phyloP scores from a whole-genome alignment of 768 basidiomycete species.

The Naematelia aurantialba region DNA sequence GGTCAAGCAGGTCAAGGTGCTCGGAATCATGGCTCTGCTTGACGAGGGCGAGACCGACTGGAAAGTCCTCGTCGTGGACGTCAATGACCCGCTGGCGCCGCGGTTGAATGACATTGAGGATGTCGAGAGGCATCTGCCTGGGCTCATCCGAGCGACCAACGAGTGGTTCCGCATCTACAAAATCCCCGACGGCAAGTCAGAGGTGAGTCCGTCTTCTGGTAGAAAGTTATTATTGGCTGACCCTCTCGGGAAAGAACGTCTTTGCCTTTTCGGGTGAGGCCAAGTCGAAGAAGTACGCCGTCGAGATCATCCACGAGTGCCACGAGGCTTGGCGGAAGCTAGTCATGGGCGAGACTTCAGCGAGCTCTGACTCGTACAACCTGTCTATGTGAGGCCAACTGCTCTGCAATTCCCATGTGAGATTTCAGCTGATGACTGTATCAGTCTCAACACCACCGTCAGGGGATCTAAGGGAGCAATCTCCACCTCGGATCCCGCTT shows the following conservation, averaged over 20 bases:
- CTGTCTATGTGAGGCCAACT: constrained; percentile 69
- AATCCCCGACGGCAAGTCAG: constrained; percentile 53
- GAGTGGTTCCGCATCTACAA: constrained; percentile 83
- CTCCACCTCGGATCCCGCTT: constrained; percentile 61
- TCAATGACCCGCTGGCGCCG: constrained; percentile 88
- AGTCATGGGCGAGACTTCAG: constrained; percentile 68
- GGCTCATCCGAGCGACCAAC: constrained; percentile 92
- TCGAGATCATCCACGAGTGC: constrained; percentile 97
- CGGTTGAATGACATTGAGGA: constrained; percentile 99
- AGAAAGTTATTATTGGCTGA: neutral
- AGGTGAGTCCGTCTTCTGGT: constrained; percentile 27
- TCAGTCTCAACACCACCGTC: constrained; percentile 75
- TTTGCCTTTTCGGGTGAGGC: constrained; percentile 99
- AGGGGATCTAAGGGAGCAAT: constrained; percentile 69
- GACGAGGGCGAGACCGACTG: constrained; percentile 99
- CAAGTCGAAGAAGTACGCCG: constrained; percentile 99
- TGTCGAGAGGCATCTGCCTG: constrained; percentile 95
- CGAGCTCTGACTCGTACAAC: constrained; percentile 68
- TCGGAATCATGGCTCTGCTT: constrained; percentile 98
- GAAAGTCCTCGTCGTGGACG: constrained; percentile 98
- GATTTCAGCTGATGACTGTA: neutral
- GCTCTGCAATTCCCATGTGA: neutral
- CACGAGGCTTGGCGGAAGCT: constrained; percentile 98
- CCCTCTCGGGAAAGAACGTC: constrained; percentile 61
- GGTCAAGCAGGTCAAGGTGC: constrained; percentile 99